Conservation (phyloP, 148 eudicot species). For the Fagopyrum tataricum region DNA sequence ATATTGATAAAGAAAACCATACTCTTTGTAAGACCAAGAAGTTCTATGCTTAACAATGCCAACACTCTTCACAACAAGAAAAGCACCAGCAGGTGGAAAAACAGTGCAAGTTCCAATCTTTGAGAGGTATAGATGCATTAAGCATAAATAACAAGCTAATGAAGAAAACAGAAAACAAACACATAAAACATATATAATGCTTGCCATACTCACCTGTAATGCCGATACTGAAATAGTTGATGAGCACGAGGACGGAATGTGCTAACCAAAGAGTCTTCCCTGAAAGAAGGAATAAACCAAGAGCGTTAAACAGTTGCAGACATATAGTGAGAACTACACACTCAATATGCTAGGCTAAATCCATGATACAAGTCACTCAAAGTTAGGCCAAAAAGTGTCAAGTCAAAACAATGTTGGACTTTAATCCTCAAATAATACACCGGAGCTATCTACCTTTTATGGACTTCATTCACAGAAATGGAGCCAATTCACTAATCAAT, state of each 20-base stretch:
- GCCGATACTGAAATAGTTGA: constrained; percentile 92
- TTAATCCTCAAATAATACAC: not conserved
- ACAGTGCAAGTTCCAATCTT: not conserved
- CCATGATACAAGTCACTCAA: not conserved
- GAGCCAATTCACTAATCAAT: not conserved
- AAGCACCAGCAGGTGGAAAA: not conserved
- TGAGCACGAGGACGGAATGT: constrained; percentile 88
- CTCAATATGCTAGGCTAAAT: not conserved
- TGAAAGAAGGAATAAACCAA: constrained; percentile 21
- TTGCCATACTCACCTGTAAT: constrained; percentile 56
- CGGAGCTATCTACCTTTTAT: not conserved
- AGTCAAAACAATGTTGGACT: not conserved
- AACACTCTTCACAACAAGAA: not conserved
- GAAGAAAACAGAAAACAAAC: not conserved
- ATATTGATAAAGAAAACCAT: not conserved
- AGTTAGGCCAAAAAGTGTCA: not conserved
- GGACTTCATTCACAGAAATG: not conserved
- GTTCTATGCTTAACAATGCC: not conserved
- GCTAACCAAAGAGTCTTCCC: constrained; percentile 84
- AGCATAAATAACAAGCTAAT: not conserved
- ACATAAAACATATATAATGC: not conserved
- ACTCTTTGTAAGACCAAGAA: not conserved
- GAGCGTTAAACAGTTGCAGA: not conserved
- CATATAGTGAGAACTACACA: not conserved
- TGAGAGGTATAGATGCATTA: not conserved